Percentiles rank a stretch among this genome's conserved stretches.
Evolutionary conservation across 2,329 filamentous ascomycete species (phyloP).

Genomic region (Neofusicoccum kwambonambiense): DNA sequence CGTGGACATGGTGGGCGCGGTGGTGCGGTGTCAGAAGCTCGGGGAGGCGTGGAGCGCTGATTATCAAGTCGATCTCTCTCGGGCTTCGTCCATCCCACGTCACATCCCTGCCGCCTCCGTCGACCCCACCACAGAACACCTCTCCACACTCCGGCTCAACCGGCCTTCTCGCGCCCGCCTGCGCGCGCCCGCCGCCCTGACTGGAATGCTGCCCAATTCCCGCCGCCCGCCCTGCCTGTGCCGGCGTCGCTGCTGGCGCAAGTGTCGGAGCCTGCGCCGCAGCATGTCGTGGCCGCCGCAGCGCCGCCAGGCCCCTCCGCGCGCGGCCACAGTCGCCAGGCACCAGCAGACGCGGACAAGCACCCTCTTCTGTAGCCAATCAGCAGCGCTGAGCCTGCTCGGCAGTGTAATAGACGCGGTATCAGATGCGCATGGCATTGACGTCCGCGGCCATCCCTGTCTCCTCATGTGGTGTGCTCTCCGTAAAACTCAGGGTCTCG

Average conservation of each 20-base stretch:
- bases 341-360: background rate
- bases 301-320: background rate
- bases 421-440: background rate
- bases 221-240: background rate
- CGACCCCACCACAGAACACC: constrained; percentile 9
- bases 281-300: background rate
- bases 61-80: constrained; percentile 16
- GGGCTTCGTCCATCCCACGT: constrained; percentile 15
- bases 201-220: background rate
- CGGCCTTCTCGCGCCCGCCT: background rate
- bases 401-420: background rate
- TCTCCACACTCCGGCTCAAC: background rate
- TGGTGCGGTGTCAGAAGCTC: background rate
- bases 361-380: background rate
- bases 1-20: constrained; percentile 1
- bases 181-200: background rate
- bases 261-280: background rate
- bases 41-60: background rate
- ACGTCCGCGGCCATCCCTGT: background rate
- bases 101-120: constrained; percentile 15
- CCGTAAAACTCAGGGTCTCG: background rate
- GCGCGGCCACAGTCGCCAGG: background rate
- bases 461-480: background rate
- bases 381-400: background rate
- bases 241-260: background rate